These are phyloP conservation scores for Hymenoscyphus fructigenus DNA, from an alignment of 2,329 filamentous ascomycete genomes.

Conservation along the genomic window DNA sequence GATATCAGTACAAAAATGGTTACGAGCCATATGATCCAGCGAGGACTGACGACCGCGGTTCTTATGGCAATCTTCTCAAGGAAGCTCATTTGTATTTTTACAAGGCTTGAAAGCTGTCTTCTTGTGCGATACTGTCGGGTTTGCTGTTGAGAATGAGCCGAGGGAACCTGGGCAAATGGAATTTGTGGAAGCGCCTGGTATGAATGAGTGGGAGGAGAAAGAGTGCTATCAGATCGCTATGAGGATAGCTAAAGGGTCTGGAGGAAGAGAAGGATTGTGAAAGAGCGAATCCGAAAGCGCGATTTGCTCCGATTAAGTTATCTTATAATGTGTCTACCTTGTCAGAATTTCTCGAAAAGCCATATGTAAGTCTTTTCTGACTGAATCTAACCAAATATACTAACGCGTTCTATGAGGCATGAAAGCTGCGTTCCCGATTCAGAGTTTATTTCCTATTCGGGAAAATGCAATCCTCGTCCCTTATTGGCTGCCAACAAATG, in stretches of 20 bases:
- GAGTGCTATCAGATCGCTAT: background rate
- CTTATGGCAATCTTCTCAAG: background rate
- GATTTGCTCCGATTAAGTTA: background rate
- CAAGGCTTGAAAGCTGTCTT: background rate
- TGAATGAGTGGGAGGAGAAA: background rate
- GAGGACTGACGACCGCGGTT: background rate
- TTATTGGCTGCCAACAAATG: background rate
- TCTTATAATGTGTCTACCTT: background rate
- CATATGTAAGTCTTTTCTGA: background rate
- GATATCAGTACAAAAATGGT: background rate
- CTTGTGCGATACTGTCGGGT: background rate
- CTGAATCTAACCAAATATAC: background rate
- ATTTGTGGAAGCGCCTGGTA: background rate
- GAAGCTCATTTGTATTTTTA: background rate
- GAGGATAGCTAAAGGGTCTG: background rate
- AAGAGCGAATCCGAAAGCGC: background rate
- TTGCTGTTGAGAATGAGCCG: background rate
- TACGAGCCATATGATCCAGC: background rate
- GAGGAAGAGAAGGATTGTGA: background rate
- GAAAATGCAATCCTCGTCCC: background rate
- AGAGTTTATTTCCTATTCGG: slow-evolving; percentile 1
- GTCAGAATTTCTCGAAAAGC: background rate
- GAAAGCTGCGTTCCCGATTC: background rate
- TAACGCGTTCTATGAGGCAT: background rate
- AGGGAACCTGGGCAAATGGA: background rate